Conservation (phyloP, 768 basidiomycete species). For the Russula lepida region DNA sequence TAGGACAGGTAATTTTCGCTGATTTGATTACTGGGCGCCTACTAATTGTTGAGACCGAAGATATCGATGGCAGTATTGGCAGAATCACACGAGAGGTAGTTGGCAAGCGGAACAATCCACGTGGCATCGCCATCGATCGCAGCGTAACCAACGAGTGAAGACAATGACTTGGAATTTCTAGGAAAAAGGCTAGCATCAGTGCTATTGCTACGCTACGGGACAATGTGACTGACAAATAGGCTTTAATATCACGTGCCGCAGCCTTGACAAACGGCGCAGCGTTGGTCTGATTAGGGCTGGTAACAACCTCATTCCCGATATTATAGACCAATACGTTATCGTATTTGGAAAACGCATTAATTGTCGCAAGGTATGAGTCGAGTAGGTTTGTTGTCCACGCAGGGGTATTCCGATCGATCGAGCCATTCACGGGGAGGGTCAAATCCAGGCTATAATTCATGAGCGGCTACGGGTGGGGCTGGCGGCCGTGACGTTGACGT, state of each 20-base stretch:
- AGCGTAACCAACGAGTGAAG: conserved; percentile 74
- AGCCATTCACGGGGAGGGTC: conserved; percentile 77
- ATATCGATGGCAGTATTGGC: conserved; percentile 66
- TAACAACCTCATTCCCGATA: conserved; percentile 79
- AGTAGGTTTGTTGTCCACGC: conserved; percentile 78
- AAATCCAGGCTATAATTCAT: conserved; percentile 62
- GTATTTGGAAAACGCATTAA: conserved; percentile 74
- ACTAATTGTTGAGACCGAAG: conserved; percentile 86
- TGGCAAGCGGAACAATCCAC: conserved; percentile 61
- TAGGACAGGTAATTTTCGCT: neutral
- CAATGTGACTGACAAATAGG: conserved; percentile 59
- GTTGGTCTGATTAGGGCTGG: conserved; percentile 42
- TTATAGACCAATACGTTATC: conserved; percentile 87
- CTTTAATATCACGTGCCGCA: conserved; percentile 79
- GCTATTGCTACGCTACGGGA: neutral
- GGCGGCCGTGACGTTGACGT: conserved; percentile 32
- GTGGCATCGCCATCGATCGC: conserved; percentile 64
- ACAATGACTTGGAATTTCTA: conserved; percentile 46
- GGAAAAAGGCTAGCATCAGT: neutral
- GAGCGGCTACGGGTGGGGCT: neutral
- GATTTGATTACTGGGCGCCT: conserved; percentile 26
- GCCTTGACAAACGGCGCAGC: conserved; percentile 81
- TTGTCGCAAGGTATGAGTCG: conserved; percentile 68
- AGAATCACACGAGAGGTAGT: conserved; percentile 75
- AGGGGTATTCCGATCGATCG: conserved; percentile 64